phyloP scores from a whole-genome alignment of 2,329 filamentous ascomycete species.

The Aspergillus sp. region DNA sequence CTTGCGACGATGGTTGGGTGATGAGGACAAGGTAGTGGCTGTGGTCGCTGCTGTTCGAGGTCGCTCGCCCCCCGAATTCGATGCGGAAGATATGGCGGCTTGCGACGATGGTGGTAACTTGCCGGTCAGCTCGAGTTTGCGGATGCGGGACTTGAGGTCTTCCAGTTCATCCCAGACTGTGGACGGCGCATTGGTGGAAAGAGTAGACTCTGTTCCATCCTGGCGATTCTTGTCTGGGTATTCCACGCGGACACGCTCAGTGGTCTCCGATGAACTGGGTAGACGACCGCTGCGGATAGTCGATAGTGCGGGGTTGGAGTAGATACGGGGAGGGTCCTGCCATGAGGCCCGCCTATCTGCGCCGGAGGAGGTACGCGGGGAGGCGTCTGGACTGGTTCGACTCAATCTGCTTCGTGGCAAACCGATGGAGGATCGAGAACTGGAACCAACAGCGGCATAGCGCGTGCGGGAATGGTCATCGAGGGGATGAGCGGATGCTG shows the following conservation, averaged over 20 bases:
- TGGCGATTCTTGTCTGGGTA: slow-evolving; percentile 26
- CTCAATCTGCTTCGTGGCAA: slow-evolving; percentile 30
- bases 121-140: slow-evolving; percentile 80
- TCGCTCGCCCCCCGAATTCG: slow-evolving; percentile 57
- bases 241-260: slow-evolving; percentile 27
- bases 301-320: slow-evolving; percentile 29
- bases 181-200: slow-evolving; percentile 80
- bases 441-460: slow-evolving; percentile 25
- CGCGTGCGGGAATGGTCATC: slow-evolving; percentile 31
- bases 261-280: slow-evolving; percentile 28
- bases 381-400: slow-evolving; percentile 30
- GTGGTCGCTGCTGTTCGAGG: slow-evolving; percentile 88
- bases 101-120: slow-evolving; percentile 78
- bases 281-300: slow-evolving; percentile 31
- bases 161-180: slow-evolving; percentile 98
- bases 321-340: slow-evolving; percentile 25
- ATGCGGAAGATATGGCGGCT: slow-evolving; percentile 66
- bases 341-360: slow-evolving; percentile 27
- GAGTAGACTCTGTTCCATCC: slow-evolving; percentile 76
- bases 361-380: slow-evolving; percentile 24
- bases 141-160: slow-evolving; percentile 87
- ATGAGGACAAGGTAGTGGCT: slow-evolving; percentile 82
- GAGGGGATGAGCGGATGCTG: slow-evolving; percentile 32
- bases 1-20: slow-evolving; percentile 65
- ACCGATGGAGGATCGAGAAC: slow-evolving; percentile 32